Conservation (phyloP, 2,329 filamentous ascomycete species). For the Blastomyces emzantsi region DNA sequence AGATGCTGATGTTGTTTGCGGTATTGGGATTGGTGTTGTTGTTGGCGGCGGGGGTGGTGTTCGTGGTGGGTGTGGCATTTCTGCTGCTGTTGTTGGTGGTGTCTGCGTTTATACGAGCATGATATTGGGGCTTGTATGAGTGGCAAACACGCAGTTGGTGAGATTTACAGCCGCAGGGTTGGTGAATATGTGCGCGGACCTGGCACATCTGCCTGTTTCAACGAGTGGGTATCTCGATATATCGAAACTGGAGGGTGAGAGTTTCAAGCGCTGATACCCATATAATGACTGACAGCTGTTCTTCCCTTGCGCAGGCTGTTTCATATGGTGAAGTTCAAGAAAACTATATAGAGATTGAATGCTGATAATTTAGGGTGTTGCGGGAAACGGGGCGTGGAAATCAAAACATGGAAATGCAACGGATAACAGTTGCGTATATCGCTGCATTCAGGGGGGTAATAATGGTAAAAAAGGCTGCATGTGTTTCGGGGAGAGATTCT, state of each 20-base stretch:
- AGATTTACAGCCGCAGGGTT: slow-evolving; percentile 14
- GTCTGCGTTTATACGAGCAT: neutral
- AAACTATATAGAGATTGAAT: neutral
- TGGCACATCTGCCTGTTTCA: slow-evolving; percentile 14
- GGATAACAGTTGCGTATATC: too few species aligned
- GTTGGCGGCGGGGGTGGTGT: neutral
- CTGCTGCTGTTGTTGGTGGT: slow-evolving; percentile 4
- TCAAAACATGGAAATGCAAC: neutral
- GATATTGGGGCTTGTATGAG: neutral
- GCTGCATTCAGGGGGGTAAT: neutral
- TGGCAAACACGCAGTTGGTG: slow-evolving; percentile 15
- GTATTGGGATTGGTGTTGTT: slow-evolving; percentile 6
- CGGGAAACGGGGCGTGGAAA: neutral
- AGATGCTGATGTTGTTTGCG: neutral
- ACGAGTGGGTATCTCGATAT: neutral
- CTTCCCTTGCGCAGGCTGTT: neutral
- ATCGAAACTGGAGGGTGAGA: too few species aligned
- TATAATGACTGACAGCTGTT: neutral
- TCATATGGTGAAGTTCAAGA: neutral
- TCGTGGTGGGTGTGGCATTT: neutral
- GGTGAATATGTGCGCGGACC: slow-evolving; percentile 15
- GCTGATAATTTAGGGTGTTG: neutral
- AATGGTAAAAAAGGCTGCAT: neutral
- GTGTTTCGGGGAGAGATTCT: too few species aligned
- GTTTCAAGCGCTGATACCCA: neutral